A percentile compares a stretch with the other conserved stretches of the same genome.
Conservation (phyloP, 768 basidiomycete genomes). For the Rhizopogon roseolus region DNA sequence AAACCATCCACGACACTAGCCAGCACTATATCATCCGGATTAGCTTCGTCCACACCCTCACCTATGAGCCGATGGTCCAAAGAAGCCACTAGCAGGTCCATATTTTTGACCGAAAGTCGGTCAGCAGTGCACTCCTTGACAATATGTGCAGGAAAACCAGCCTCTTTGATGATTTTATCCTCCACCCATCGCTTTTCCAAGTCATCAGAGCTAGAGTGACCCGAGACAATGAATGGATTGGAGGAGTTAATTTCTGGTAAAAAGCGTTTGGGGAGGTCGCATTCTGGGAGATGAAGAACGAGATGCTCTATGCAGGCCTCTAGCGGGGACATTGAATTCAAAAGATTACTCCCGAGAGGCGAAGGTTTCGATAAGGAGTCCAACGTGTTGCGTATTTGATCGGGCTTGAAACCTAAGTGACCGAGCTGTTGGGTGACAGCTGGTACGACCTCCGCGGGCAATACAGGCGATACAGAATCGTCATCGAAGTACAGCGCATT, state of each 20-base stretch:
- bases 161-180: conserved; percentile 77
- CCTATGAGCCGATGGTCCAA: conserved; percentile 56
- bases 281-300: conserved; percentile 78
- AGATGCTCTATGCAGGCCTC: conserved; percentile 85
- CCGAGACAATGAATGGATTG: conserved; percentile 61
- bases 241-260: conserved; percentile 62
- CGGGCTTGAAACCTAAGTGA: conserved; percentile 59
- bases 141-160: conserved; percentile 71
- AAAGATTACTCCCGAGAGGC: conserved; percentile 54
- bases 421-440: conserved; percentile 51
- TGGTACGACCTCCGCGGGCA: conserved; percentile 38
- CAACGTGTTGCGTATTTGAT: conserved; percentile 47
- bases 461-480: conserved; percentile 27
- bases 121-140: conserved; percentile 53
- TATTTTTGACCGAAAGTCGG: conserved; percentile 35
- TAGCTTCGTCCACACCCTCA: conserved; percentile 27
- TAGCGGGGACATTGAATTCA: conserved; percentile 53
- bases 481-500: conserved; percentile 43
- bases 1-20: conserved; percentile 5
- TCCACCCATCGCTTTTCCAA: conserved; percentile 75
- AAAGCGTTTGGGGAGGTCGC: conserved; percentile 77
- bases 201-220: conserved; percentile 56
- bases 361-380: conserved; percentile 57
- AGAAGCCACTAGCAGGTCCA: conserved; percentile 50
- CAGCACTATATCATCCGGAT: conserved; percentile 25